These are phyloP conservation scores for Cladosporium sphaerospermum DNA, from an alignment of 2,329 filamentous ascomycete species.

Conservation along the genomic window DNA sequence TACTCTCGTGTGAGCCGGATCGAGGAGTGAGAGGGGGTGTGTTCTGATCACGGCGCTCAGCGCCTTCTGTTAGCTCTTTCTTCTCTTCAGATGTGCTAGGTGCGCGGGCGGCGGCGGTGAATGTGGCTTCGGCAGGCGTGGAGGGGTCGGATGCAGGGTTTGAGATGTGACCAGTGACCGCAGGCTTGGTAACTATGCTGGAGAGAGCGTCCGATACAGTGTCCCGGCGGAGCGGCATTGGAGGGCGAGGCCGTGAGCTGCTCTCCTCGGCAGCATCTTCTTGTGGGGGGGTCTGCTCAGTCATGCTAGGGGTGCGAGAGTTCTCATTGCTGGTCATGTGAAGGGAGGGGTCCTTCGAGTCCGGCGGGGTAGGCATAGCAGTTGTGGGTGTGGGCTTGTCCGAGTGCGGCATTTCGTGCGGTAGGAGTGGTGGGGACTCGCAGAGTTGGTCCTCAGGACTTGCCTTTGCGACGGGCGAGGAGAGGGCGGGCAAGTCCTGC, in stretches of 20 bases:
- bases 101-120: not conserved
- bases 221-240: conserved; percentile 29
- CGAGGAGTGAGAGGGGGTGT: conserved; percentile 85
- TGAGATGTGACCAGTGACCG: conserved; percentile 64
- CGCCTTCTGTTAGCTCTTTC: conserved; percentile 73
- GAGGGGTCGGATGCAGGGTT: conserved; percentile 55
- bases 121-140: not conserved
- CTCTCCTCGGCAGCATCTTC: not conserved
- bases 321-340: conserved; percentile 10
- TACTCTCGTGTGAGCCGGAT: conserved; percentile 66
- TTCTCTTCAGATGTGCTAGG: conserved; percentile 40
- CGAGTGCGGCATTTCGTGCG: conserved; percentile 29
- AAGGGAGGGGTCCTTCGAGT: conserved; percentile 35
- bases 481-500: conserved; percentile 6
- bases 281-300: conserved; percentile 1
- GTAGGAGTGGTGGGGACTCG: conserved; percentile 30
- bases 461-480: not conserved
- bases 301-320: conserved; percentile 5
- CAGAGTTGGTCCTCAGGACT: conserved; percentile 13
- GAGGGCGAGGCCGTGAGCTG: conserved; percentile 13
- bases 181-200: conserved; percentile 56
- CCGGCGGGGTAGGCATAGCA: conserved; percentile 37
- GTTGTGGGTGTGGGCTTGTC: conserved; percentile 15
- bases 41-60: conserved; percentile 65
- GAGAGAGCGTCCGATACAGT: conserved; percentile 48